Evolutionary conservation across 2,329 filamentous ascomycete genomes (phyloP).

Genomic region (Colletotrichum horii): DNA sequence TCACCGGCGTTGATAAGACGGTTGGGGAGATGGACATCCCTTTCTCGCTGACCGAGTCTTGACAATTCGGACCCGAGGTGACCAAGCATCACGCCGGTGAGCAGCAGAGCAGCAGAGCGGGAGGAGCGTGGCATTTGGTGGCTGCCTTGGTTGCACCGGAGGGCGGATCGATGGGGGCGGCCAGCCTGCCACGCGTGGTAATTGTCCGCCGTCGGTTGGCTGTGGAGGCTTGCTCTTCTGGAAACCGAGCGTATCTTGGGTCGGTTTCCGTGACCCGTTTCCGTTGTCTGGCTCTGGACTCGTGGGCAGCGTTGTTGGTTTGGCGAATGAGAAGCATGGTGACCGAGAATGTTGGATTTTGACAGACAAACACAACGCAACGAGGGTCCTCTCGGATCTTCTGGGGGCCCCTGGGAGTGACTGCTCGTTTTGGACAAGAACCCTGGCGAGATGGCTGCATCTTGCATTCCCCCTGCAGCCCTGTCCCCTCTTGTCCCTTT

Average conservation of each 20-base stretch:
- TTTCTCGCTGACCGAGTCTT: neutral
- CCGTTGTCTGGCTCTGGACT: neutral
- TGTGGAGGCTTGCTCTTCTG: neutral
- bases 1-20: neutral
- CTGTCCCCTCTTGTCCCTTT: neutral
- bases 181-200: neutral
- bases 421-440: slow-evolving; percentile 8
- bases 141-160: neutral
- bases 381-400: neutral
- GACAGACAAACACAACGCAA: neutral
- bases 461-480: slow-evolving; percentile 17
- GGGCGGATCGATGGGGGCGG: neutral
- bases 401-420: neutral
- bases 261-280: neutral
- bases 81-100: neutral
- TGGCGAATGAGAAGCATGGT: neutral
- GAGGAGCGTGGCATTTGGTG: neutral
- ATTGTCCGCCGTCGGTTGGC: neutral
- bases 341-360: neutral
- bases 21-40: neutral
- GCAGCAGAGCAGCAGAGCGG: neutral
- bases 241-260: neutral
- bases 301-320: neutral
- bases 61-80: neutral
- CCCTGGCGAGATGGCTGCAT: slow-evolving; percentile 7